Conservation (phyloP, 2,329 filamentous ascomycete genomes). For the Hymenoscyphus occultus region DNA sequence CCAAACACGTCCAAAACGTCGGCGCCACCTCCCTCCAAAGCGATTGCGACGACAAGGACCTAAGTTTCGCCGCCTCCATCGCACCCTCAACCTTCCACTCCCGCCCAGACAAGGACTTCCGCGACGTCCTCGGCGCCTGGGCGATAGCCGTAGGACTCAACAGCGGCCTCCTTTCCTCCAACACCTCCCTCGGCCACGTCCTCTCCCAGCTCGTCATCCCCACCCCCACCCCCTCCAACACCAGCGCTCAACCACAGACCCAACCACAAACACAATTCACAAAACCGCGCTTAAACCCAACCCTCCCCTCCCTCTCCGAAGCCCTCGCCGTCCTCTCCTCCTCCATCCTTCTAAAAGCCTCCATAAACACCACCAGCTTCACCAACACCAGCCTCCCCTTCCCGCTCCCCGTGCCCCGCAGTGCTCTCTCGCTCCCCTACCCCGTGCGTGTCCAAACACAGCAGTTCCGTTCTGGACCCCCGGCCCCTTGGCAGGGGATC, state of each 20-base stretch:
- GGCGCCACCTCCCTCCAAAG: conserved; percentile 4
- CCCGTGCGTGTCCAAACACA: conserved; percentile 9
- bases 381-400: neutral
- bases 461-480: conserved; percentile 14
- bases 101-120: conserved; percentile 9
- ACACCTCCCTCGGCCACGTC: conserved; percentile 10
- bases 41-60: conserved; percentile 5
- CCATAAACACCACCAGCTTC: conserved; percentile 13
- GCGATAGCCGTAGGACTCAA: conserved; percentile 12
- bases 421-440: neutral
- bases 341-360: conserved; percentile 14
- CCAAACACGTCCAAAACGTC: conserved; percentile 13
- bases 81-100: conserved; percentile 9
- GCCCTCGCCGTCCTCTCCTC: conserved; percentile 13
- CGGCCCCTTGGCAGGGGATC: conserved; percentile 11
- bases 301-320: conserved; percentile 12
- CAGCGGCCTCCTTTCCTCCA: conserved; percentile 4
- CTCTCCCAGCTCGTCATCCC: conserved; percentile 13
- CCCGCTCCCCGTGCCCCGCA: neutral
- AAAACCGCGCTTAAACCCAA: neutral
- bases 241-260: neutral
- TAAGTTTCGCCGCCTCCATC: conserved; percentile 3
- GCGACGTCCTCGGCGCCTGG: conserved; percentile 14
- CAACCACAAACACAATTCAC: too few species aligned
- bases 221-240: neutral